Conservation (phyloP, 1,139 yeast genomes). For the Pichiaceae sp. region DNA sequence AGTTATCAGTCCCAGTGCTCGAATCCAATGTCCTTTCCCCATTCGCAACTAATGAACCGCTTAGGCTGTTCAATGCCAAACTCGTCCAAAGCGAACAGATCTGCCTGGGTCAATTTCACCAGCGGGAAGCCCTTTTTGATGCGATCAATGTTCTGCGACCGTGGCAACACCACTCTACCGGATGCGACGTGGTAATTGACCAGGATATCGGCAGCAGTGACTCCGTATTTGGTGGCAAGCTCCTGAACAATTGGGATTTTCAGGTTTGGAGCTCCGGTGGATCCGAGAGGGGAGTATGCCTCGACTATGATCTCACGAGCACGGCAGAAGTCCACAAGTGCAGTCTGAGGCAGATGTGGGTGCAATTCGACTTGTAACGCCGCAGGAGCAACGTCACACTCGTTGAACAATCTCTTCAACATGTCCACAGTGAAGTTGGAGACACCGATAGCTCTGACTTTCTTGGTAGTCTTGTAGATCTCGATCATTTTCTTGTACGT, state of each 20-base stretch:
- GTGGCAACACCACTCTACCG: slow-evolving; percentile 45
- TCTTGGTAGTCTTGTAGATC: slow-evolving; percentile 28
- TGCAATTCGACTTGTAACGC: slow-evolving; percentile 52
- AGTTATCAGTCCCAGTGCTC: slow-evolving; percentile 9
- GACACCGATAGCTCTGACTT: slow-evolving; percentile 50
- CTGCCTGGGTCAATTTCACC: slow-evolving; percentile 24
- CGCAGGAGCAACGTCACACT: slow-evolving; percentile 39
- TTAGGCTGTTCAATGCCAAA: slow-evolving; percentile 37
- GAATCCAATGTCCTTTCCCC: slow-evolving; percentile 17
- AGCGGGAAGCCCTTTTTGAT: slow-evolving; percentile 18
- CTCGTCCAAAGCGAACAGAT: slow-evolving; percentile 32
- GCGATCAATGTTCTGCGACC: slow-evolving; percentile 34
- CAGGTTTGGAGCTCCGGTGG: slow-evolving; percentile 46
- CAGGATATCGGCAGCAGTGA: slow-evolving; percentile 38
- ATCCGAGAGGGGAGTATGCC: slow-evolving; percentile 60
- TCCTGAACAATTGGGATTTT: slow-evolving; percentile 33
- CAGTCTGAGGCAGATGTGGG: slow-evolving; percentile 31
- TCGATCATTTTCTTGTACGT: slow-evolving; percentile 40
- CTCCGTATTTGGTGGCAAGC: slow-evolving; percentile 39
- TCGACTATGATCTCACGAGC: slow-evolving; percentile 37
- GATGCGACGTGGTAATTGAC: slow-evolving; percentile 47
- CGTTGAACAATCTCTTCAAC: slow-evolving; percentile 37
- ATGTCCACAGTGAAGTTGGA: slow-evolving; percentile 45
- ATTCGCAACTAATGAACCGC: slow-evolving; percentile 26
- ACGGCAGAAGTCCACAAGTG: slow-evolving; percentile 34